Base-by-base conservation (phyloP, 2,329 filamentous ascomycete genomes). In the Immersiporthe knoxdaviesiana region DNA sequence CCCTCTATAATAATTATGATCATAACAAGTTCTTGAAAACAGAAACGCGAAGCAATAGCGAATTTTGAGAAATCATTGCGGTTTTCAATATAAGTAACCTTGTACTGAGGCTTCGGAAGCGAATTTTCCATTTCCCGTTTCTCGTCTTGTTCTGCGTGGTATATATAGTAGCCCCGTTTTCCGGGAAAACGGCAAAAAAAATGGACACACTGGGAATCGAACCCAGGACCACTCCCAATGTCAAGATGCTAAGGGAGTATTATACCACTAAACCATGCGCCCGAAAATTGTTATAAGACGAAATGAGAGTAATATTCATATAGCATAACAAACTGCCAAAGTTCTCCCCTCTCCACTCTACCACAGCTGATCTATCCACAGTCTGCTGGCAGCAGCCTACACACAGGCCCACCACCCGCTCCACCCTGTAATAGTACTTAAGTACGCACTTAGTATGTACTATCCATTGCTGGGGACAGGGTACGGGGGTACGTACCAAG, bases 201-300 rank as follows among this genome's bases (percentile, higher is more conserved):
- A 52, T 60, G 58, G 58, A 60, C 58, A 60, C 58, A 60, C 58
- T 60, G 58, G 58, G 58, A 60, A 60, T 60, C 58, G 58, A 60
- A 60, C 58, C 58, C 58, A 60, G 58, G 58, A 60, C 58, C 58
- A 39, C 58, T 60, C 58, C 58, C 58, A 60, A 12, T 18, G 5
- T 18, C 8, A 60, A 4, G 32, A 32, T 60, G 58, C 58, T 60
- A 60, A 60, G 58, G 58, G 58, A 60, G 58, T 39, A 60, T 60
- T 60, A 60, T 60, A 60, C 58, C 58, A 60, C 58, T 60, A 60
- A 60, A 60, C 58, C 58, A 60, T 60, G 58, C 58, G 58, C 58
- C 58, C 16, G 2, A 24, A n/a, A n/a, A n/a, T 37, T 37, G 30
- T 37, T 59, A 18, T 0, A 37, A 24, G 3, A 10, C 16, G 2